Evolutionary conservation across 495 filamentous ascomycete genomes (phyloP), one percentile per base, ranked within the genome.

Genomic region (Penicillium flavigenum): DNA sequence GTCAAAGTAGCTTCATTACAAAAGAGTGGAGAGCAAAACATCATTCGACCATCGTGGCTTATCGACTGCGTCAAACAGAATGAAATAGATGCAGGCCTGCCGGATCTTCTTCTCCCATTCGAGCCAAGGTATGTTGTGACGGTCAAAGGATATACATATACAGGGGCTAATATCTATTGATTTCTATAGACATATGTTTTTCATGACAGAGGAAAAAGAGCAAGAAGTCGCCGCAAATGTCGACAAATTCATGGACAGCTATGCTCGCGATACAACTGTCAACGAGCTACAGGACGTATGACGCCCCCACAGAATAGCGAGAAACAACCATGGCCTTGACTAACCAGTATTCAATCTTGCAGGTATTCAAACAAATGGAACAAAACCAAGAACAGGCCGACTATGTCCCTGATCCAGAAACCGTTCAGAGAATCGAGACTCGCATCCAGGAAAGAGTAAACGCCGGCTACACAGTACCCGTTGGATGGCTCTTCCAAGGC

Each of bases 1-100:
- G 90, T 98, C 52, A 91, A 92, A 63, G 92, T 94, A 7, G 88
- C 89, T 27, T 91, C 89, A 11, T 62, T 96, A 16, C 86, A 88
- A 41, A 95, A 91, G 62, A 76, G 73, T 6, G 86, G 83, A 17
- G 76, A 84, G 2, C 72, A 77, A 22, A 85, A 90, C 58, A 86
- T 98, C 55, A 78, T 97, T 39, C 81, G 84, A 19, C 89, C 92
- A 5, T 81, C 79, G 14, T 99, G 94, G 94, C 72, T 97, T 11
- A 77, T 92, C 32, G 91, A 97, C 67, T 94, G 89, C 60, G 79
- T 91, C 53, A 77, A 75, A 60, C 87, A 90, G 62, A 77, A 71
- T 19, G 79, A 90, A 49, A 74, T 78, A 12, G 90, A 94, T 64
- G 74, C 73, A 12, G 77, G 79, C 8, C 70, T 81, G 24, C 67